Evolutionary conservation across 352 stramenopile species (phyloP), one percentile per base, ranked within the genome.

Genomic region (Discostella stelligera): DNA sequence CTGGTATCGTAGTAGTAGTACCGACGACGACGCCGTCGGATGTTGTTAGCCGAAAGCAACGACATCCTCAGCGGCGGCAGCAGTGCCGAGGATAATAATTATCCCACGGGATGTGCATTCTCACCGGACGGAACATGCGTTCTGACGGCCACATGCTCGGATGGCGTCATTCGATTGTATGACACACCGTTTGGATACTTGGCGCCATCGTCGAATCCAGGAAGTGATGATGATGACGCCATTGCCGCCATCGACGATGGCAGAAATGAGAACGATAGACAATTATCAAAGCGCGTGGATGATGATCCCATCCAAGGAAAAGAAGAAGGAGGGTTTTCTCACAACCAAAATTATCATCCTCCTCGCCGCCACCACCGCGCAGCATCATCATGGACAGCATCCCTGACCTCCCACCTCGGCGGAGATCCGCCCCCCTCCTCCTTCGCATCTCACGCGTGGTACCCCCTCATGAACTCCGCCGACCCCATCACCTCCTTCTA

Each of bases 111-210:
- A 20, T 87, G 77, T 53, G 48, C 63, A 11, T 88, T 88, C 62
- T 86, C 80, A 30, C 85, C 85, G 1, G 85, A 91, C 68, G 85
- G 82, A 14, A 71, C 79, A 13, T 91, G 85, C 37, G 41, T 91
- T 30, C 70, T 88, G 11, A 86, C 80, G 27, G 61, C 60, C 9
- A 89, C 80, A 10, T 52, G 71, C n/a, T 27, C 49, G 14, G 69
- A 74, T 32, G 71, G 77, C 18, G 70, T 72, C 49, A 66, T 89
- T 14, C 54, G 80, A 32, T 25, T 90, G 21, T 90, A 87, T 52
- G 84, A 90, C 52, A 88, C 77, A 18, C 61, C 65, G 20, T 79
- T 75, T 59, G 49, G 55, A 8, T 39, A 27, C 27, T 59, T 76
- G 20, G 11, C 44, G n/a, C n/a, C n/a, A n/a, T n/a, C 37, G 41